These are phyloP conservation scores for Populus nigra DNA, from an alignment of 345 rosid genomes.

Conservation along the genomic window DNA sequence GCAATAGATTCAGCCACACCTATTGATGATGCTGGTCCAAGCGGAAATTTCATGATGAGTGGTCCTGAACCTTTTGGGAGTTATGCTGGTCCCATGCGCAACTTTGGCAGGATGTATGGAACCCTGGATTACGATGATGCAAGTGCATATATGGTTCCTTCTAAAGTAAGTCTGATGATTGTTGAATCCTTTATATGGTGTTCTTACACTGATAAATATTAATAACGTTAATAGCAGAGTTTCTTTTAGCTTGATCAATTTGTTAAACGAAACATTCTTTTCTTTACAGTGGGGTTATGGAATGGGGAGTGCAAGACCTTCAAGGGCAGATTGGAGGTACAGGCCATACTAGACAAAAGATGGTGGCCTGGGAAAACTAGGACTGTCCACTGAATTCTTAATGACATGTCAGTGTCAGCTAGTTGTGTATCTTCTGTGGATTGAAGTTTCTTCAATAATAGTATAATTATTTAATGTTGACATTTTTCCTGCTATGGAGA, in stretches of 20 bases:
- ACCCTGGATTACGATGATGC: slow-evolving; percentile 68
- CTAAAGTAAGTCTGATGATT: not conserved
- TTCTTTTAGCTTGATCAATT: not conserved
- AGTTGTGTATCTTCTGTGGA: not conserved
- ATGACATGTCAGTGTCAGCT: not conserved
- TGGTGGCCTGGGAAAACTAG: slow-evolving; percentile 2
- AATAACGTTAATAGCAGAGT: not conserved
- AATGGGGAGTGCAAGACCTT: slow-evolving; percentile 58
- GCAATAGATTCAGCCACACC: slow-evolving; percentile 98
- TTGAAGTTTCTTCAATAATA: not conserved
- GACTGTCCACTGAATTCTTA: not conserved
- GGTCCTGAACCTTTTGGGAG: slow-evolving; percentile 60
- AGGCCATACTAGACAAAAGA: slow-evolving; percentile 54
- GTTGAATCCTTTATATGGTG: not conserved
- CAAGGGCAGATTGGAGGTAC: slow-evolving; percentile 90
- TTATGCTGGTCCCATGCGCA: slow-evolving; percentile 83
- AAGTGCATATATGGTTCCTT: slow-evolving; percentile 25
- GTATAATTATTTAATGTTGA: not conserved
- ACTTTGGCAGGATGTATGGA: slow-evolving; percentile 78
- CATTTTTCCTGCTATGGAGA: not conserved
- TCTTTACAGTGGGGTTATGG: slow-evolving; percentile 70
- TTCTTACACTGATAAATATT: not conserved
- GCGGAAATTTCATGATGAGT: slow-evolving; percentile 52
- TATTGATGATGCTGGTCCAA: slow-evolving; percentile 74
- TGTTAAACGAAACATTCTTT: slow-evolving; percentile 3